Evolutionary conservation across 495 filamentous ascomycete genomes (phyloP), one percentile per base, ranked within the genome.

Genomic region (Daldinia concentrica): DNA sequence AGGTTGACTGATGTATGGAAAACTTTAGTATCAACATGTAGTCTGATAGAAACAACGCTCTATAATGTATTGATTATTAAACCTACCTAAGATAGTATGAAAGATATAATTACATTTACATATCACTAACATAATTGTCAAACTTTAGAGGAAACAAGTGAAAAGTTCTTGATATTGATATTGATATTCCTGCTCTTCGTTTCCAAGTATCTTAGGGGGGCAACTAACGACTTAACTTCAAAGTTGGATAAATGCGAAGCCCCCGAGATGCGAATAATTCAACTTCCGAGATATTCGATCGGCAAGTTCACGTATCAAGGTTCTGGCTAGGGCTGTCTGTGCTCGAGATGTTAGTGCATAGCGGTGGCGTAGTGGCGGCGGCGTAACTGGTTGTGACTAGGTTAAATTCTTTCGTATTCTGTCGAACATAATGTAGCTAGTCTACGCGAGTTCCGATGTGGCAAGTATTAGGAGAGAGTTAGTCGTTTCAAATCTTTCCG

Each of bases 291-390:
- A 43, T 67, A 55, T 57, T 12, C 7, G 22, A 48, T 48, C 43
- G 17, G 19, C 12, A 22, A 9, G 43, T 48, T 48, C 3, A 48
- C 17, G 24, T 48, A 48, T 24, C 43, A 24, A 48, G 19, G 15
- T 55, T n/a, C 17, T 66, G 58, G 58, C 58, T 22, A 41, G n/a
- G 34, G 9, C 43, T 6, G 55, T 72, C 69, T 19, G 58, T 68
- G 70, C 70, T 55, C 45, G 24, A 29, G 50, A 51, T 26, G 61
- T 73, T 65, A 69, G 70, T 65, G 70, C 70, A 61, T 66, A 64
- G 56, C 60, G 27, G 54, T 37, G 57, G 50, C 58, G 58, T 68
- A 27, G 15, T 2, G 26, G 50, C 50, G 26, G 50, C 50, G 14
- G 50, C 24, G 50, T 54, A 54, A 52, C 58, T 56, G 14, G 69